These are phyloP conservation scores for Melampsora americana DNA, from an alignment of 1,284 basidiomycete genomes.

Conservation along the genomic window DNA sequence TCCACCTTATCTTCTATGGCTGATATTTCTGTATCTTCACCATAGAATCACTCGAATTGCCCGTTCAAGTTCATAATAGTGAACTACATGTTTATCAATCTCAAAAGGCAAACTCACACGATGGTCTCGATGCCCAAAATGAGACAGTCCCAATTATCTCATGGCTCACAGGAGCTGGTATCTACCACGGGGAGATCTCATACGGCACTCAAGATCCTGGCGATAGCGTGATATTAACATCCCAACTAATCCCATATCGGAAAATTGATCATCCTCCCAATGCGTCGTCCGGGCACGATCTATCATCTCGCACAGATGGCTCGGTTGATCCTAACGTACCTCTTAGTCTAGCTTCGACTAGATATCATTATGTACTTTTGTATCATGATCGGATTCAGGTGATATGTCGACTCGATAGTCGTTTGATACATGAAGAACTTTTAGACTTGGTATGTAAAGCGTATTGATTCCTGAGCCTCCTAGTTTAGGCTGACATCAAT, in stretches of 20 bases:
- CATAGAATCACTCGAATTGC: constrained; percentile 35
- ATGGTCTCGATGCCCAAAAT: not conserved
- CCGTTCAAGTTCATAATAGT: constrained; percentile 61
- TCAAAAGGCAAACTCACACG: not conserved
- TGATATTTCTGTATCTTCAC: not conserved
- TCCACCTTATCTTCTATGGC: not conserved
- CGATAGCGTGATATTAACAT: constrained; percentile 74
- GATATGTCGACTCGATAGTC: constrained; percentile 75
- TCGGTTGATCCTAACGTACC: constrained; percentile 59
- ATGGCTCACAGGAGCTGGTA: constrained; percentile 64
- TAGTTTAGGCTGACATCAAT: not conserved
- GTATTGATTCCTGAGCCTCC: not conserved
- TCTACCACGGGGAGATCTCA: constrained; percentile 63
- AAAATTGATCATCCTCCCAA: constrained; percentile 21
- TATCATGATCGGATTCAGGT: constrained; percentile 76
- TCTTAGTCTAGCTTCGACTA: constrained; percentile 75
- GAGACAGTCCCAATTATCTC: constrained; percentile 36
- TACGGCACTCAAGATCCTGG: constrained; percentile 52
- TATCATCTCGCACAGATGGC: constrained; percentile 61
- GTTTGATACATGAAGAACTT: constrained; percentile 75
- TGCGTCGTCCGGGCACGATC: constrained; percentile 58
- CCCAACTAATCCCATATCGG: constrained; percentile 56
- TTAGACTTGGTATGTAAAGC: constrained; percentile 67
- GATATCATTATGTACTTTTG: constrained; percentile 86
- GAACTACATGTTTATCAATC: constrained; percentile 23